Evolutionary conservation across 805 yeast species (phyloP).

Genomic region (Kazachstania bromeliacearum): DNA sequence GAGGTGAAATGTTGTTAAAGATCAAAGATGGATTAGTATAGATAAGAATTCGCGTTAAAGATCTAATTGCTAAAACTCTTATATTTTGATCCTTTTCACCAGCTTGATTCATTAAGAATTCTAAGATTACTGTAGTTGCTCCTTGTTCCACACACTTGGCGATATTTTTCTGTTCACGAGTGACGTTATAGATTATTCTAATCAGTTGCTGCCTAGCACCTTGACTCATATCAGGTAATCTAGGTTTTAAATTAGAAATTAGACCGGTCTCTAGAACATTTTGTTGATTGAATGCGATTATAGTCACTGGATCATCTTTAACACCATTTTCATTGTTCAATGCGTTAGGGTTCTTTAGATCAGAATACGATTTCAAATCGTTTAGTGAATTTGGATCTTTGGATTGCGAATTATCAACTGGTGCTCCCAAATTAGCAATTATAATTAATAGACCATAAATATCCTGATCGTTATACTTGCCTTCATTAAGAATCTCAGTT

Average conservation of each 20-base stretch:
- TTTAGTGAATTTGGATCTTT: conserved; percentile 16
- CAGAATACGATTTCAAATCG: conserved; percentile 27
- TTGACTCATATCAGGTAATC: conserved; percentile 9
- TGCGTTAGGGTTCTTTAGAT: conserved; percentile 18
- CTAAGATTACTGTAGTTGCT: conserved; percentile 32
- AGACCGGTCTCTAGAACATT: conserved; percentile 16
- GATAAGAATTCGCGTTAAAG: conserved; percentile 37
- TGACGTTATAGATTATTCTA: conserved; percentile 26
- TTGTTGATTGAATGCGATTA: conserved; percentile 11
- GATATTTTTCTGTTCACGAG: conserved; percentile 15
- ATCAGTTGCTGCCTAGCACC: conserved; percentile 28
- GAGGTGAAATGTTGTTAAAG: conserved; percentile 35
- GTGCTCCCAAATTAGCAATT: conserved; percentile 27
- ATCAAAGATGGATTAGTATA: conserved; percentile 38
- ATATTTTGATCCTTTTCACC: conserved; percentile 14
- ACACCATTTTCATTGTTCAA: conserved; percentile 8
- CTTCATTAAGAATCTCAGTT: conserved; percentile 15
- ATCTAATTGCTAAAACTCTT: conserved; percentile 31
- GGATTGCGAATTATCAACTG: conserved; percentile 12
- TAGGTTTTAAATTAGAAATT: conserved; percentile 14
- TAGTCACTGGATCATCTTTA: conserved; percentile 12
- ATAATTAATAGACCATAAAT: conserved; percentile 29
- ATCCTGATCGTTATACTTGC: conserved; percentile 9
- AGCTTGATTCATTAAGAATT: conserved; percentile 25
- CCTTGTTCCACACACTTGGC: conserved; percentile 39